These are phyloP conservation scores for Stagonosporopsis chrysanthemi DNA, from an alignment of 2,329 filamentous ascomycete genomes.

Conservation along the genomic window DNA sequence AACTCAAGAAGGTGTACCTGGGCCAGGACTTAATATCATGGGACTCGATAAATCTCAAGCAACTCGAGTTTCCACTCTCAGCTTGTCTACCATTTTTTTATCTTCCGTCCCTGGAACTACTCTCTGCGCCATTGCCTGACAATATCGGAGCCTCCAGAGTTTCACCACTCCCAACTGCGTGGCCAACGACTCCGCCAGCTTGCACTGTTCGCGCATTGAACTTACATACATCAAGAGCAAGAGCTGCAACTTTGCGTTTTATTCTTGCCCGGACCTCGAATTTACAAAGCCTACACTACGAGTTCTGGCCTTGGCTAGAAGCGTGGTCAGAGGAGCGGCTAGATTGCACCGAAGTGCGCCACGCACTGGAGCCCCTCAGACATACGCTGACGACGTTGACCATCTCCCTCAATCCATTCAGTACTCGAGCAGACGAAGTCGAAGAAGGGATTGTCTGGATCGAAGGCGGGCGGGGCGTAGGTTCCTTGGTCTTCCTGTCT, in stretches of 20 bases:
- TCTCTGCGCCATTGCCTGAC: slow-evolving; percentile 6
- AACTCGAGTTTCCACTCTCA: slow-evolving; percentile 3
- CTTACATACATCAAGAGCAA: slow-evolving; percentile 3
- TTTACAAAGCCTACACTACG: slow-evolving; percentile 5
- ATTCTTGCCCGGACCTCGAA: slow-evolving; percentile 6
- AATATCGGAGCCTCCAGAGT: neutral
- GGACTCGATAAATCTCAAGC: neutral
- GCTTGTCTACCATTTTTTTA: slow-evolving; percentile 8
- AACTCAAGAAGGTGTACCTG: neutral
- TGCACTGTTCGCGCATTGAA: slow-evolving; percentile 1
- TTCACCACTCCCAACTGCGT: neutral
- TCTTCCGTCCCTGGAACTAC: slow-evolving; percentile 5
- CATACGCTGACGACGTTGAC: slow-evolving; percentile 1
- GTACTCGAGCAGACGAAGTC: neutral
- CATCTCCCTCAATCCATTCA: neutral
- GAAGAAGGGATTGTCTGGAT: slow-evolving; percentile 1
- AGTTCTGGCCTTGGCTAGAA: slow-evolving; percentile 1
- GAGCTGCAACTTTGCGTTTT: slow-evolving; percentile 2
- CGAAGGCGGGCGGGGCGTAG: slow-evolving; percentile 1
- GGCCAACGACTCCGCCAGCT: slow-evolving; percentile 3
- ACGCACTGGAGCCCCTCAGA: neutral
- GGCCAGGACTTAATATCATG: neutral
- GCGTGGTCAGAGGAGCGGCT: neutral
- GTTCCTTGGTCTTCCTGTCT: slow-evolving; percentile 1
- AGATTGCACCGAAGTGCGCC: slow-evolving; percentile 2